Percentiles rank a stretch among this genome's conserved stretches.
phyloP scores from a whole-genome alignment of 2,329 filamentous ascomycete genomes.

The Penicillium sclerotigenum region DNA sequence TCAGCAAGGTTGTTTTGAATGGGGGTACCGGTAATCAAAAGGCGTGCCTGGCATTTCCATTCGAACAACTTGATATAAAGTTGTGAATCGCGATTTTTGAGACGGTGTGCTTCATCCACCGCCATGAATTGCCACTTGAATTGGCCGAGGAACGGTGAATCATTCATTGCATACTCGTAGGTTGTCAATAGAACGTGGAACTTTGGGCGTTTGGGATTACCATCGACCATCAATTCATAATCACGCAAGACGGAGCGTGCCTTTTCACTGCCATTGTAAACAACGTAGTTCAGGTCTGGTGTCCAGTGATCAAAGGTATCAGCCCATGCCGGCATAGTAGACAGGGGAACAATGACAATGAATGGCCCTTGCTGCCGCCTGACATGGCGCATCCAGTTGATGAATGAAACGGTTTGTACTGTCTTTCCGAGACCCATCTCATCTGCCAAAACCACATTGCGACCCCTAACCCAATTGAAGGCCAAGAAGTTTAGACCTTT shows the following conservation, averaged over 20 bases:
- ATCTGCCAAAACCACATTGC: conserved; percentile 95
- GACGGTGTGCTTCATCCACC: conserved; percentile 91
- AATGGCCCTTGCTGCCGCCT: conserved; percentile 90
- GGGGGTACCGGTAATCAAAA: conserved; percentile 94
- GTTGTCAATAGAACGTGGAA: conserved; percentile 98
- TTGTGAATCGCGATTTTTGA: conserved; percentile 95
- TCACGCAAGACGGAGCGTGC: conserved; percentile 85
- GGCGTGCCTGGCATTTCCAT: conserved; percentile 81
- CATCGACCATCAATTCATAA: conserved; percentile 81
- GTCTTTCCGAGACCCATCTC: conserved; percentile 99
- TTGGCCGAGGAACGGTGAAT: conserved; percentile 76
- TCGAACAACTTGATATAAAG: conserved; percentile 80
- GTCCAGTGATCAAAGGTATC: conserved; percentile 97
- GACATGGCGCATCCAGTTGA: conserved; percentile 93
- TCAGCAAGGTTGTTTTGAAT: conserved; percentile 97
- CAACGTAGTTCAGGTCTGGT: conserved; percentile 92
- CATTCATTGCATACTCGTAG: conserved; percentile 90
- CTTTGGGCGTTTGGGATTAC: conserved; percentile 82
- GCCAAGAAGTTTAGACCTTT: conserved; percentile 92
- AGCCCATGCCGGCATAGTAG: conserved; percentile 96
- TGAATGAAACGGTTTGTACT: conserved; percentile 92
- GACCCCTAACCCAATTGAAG: conserved; percentile 90
- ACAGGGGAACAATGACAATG: conserved; percentile 93
- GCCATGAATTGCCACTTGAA: conserved; percentile 98
- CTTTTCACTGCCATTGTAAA: conserved; percentile 87